A percentile compares a stretch with the other conserved stretches of the same genome.
Evolutionary conservation across 176 grass and related monocot species (phyloP).

Genomic region (Aegilops sharonensis): DNA sequence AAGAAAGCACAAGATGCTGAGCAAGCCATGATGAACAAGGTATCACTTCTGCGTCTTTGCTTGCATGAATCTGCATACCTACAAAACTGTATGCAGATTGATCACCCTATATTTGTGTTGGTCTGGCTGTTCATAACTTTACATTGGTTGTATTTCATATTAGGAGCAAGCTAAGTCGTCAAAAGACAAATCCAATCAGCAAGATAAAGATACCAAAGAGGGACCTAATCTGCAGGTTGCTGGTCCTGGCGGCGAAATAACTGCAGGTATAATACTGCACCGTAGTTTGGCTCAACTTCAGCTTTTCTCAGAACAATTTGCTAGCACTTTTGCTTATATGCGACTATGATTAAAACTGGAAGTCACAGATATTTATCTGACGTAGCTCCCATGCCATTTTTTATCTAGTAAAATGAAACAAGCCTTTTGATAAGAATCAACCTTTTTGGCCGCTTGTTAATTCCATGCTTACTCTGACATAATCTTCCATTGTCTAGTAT

Average conservation of each 20-base stretch:
- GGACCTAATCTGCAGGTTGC: conserved; percentile 81
- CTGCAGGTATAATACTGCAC: conserved; percentile 57
- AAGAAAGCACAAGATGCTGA: conserved; percentile 88
- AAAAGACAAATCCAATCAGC: conserved; percentile 80
- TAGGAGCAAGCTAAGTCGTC: conserved; percentile 82
- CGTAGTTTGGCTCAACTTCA: not conserved
- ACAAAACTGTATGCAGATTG: not conserved
- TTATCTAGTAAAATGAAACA: conserved; percentile 11
- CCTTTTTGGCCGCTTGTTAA: not conserved
- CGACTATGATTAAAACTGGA: not conserved
- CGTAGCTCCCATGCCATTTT: not conserved
- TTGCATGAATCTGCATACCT: not conserved
- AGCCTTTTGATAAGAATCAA: not conserved
- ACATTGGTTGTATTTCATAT: conserved; percentile 25
- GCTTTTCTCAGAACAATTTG: conserved; percentile 24
- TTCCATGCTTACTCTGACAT: not conserved
- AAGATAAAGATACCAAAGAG: conserved; percentile 89
- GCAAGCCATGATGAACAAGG: conserved; percentile 59
- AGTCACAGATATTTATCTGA: not conserved
- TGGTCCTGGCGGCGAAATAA: conserved; percentile 81
- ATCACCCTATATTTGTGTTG: not conserved
- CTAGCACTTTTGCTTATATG: not conserved
- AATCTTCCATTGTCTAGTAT: conserved; percentile 5
- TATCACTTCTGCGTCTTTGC: conserved; percentile 38
- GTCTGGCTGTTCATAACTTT: conserved; percentile 13